phyloP scores from a whole-genome alignment of 768 basidiomycete species.

The Hypholoma sublateritium region DNA sequence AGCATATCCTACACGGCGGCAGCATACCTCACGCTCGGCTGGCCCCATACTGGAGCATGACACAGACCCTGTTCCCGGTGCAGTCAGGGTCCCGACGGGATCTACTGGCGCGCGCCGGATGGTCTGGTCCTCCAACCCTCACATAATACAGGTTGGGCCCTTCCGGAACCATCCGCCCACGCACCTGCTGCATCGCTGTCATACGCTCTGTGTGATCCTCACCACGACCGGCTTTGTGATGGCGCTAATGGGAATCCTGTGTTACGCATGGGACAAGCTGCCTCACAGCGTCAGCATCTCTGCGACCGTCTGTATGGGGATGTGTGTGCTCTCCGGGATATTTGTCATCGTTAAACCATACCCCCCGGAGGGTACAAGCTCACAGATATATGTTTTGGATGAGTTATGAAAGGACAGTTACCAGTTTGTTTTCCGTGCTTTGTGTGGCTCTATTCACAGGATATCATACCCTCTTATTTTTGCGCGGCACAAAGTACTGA shows the following conservation, averaged over 20 bases:
- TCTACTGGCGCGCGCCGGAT: constrained; percentile 5
- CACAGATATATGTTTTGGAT: constrained; percentile 7
- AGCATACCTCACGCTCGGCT: not conserved
- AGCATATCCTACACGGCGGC: not conserved
- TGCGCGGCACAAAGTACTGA: not conserved
- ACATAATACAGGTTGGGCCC: constrained; percentile 50
- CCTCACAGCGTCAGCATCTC: constrained; percentile 45
- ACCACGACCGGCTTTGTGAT: constrained; percentile 50
- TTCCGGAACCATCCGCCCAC: constrained; percentile 40
- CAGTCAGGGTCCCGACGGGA: constrained; percentile 6
- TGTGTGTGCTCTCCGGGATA: constrained; percentile 26
- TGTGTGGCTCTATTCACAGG: not conserved
- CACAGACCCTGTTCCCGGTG: constrained; percentile 18
- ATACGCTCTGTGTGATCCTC: constrained; percentile 47
- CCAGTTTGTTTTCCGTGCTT: not conserved
- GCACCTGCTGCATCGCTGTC: constrained; percentile 48
- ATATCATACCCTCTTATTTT: not conserved
- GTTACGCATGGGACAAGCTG: constrained; percentile 51
- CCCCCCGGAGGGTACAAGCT: constrained; percentile 12
- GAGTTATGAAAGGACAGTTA: not conserved
- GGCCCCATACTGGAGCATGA: constrained; percentile 4
- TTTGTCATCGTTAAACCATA: constrained; percentile 11
- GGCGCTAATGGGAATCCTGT: constrained; percentile 48
- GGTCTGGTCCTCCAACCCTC: constrained; percentile 47
- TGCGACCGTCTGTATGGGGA: constrained; percentile 36